A percentile compares a stretch with the other conserved stretches of the same genome.
These are phyloP conservation scores for Wickerhamiella kurtzmanii DNA, from an alignment of 805 yeast species.

Conservation along the genomic window DNA sequence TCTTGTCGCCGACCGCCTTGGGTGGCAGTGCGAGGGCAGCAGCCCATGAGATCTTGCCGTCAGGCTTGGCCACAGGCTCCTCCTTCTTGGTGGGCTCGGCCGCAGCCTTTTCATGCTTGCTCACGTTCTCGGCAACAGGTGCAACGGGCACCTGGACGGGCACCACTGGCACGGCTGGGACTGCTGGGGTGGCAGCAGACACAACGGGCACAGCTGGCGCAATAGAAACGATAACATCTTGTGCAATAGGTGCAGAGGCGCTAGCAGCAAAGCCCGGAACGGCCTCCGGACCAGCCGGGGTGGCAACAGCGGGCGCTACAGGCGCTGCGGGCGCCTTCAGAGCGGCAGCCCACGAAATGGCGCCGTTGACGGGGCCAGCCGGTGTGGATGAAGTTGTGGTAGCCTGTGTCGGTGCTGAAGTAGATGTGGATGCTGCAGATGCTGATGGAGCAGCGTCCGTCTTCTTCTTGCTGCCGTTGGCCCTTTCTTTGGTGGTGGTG, in stretches of 20 bases:
- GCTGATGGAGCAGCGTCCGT: no score
- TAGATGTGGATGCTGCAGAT: no score
- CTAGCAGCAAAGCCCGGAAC: no score
- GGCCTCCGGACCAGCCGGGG: conserved; percentile 8
- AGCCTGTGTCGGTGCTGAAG: conserved; percentile 3
- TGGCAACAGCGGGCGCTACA: conserved; percentile 13
- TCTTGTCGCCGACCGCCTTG: conserved; percentile 1
- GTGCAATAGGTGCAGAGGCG: no score
- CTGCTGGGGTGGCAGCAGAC: conserved; percentile 9
- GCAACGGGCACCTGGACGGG: conserved; percentile 8
- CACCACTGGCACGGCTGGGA: conserved; percentile 5
- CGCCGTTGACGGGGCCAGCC: conserved; percentile 15
- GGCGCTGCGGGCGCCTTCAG: conserved; percentile 8
- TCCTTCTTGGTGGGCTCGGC: conserved; percentile 11
- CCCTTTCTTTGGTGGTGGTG: background rate
- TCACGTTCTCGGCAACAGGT: conserved; percentile 11
- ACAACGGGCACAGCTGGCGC: no score
- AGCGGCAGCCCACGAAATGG: conserved; percentile 2
- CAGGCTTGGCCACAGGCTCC: conserved; percentile 7
- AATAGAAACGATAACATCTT: no score
- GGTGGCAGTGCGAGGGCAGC: conserved; percentile 15
- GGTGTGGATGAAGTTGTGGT: conserved; percentile 11
- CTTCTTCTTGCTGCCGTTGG: conserved; percentile 1
- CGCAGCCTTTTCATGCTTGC: conserved; percentile 10
- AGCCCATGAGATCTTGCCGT: conserved; percentile 19